These are phyloP conservation scores for Bimuria novae-zelandiae DNA, from an alignment of 2,329 filamentous ascomycete genomes.

Conservation along the genomic window DNA sequence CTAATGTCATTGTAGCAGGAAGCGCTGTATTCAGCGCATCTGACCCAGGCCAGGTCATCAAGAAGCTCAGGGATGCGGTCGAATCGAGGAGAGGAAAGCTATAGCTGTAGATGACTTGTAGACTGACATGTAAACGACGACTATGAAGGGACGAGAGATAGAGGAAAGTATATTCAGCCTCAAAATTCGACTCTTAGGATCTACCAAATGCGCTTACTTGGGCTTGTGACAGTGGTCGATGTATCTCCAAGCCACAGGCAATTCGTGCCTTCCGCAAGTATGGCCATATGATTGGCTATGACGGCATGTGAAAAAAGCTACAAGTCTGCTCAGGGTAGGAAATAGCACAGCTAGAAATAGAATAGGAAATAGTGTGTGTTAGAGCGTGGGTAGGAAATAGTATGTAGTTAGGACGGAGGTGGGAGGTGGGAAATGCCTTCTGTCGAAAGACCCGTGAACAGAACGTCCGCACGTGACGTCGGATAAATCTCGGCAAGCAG, in stretches of 20 bases:
- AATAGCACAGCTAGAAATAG: not conserved
- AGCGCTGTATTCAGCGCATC: conserved; percentile 94
- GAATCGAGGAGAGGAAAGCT: conserved; percentile 59
- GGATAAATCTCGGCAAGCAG: conserved; percentile 22
- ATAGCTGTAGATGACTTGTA: conserved; percentile 11
- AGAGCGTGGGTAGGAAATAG: too few relatives aligned
- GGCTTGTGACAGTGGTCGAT: too few relatives aligned
- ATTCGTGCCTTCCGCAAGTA: too few relatives aligned
- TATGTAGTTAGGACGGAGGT: too few relatives aligned
- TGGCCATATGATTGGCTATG: too few relatives aligned
- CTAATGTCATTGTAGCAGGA: conserved; percentile 97
- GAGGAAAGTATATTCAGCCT: not conserved
- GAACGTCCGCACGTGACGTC: conserved; percentile 16
- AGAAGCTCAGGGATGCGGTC: conserved; percentile 77
- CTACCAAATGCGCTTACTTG: too few relatives aligned
- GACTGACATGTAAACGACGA: not conserved
- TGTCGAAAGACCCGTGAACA: not conserved
- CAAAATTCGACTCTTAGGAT: too few relatives aligned
- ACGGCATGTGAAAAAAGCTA: too few relatives aligned
- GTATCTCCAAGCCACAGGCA: too few relatives aligned
- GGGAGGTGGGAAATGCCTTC: too few relatives aligned
- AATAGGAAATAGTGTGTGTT: too few relatives aligned
- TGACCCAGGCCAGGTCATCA: conserved; percentile 85
- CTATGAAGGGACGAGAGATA: conserved; percentile 4
- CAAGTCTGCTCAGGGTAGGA: too few relatives aligned